phyloP scores from a whole-genome alignment of 306 rosid species.

The Casuarina cunninghamiana region DNA sequence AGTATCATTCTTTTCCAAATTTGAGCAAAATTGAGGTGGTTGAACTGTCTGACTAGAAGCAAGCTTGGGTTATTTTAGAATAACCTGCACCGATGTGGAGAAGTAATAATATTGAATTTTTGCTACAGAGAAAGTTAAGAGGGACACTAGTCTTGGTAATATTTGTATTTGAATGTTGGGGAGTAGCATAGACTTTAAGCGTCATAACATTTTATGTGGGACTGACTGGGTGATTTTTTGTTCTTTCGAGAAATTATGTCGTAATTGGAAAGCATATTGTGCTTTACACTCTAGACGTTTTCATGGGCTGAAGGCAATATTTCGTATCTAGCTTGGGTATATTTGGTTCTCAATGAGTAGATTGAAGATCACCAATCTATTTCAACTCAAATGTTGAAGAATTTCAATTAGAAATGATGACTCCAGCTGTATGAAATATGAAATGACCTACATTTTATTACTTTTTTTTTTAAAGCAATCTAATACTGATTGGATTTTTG shows the following conservation, averaged over 20 bases:
- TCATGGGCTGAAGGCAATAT: background rate
- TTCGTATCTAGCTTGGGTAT: background rate
- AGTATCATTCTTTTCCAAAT: background rate
- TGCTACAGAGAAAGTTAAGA: background rate
- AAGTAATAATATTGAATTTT: background rate
- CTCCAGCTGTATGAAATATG: background rate
- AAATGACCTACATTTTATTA: background rate
- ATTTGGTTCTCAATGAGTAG: background rate
- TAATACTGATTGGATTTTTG: background rate
- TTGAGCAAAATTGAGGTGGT: background rate
- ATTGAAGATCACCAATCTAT: background rate
- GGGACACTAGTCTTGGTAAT: background rate
- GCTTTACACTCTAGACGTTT: background rate
- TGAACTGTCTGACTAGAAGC: constrained; percentile 1
- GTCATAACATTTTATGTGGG: background rate
- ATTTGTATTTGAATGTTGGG: background rate
- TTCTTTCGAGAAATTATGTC: background rate
- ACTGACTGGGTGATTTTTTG: background rate
- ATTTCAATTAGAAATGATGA: background rate
- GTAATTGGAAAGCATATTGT: background rate
- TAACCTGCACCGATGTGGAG: background rate
- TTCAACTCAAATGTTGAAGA: background rate
- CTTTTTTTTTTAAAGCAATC: background rate
- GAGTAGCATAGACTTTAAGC: background rate
- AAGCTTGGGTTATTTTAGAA: constrained; percentile 2